Evolutionary conservation across 768 basidiomycete genomes (phyloP).

Genomic region (Polyporus arcularius): DNA sequence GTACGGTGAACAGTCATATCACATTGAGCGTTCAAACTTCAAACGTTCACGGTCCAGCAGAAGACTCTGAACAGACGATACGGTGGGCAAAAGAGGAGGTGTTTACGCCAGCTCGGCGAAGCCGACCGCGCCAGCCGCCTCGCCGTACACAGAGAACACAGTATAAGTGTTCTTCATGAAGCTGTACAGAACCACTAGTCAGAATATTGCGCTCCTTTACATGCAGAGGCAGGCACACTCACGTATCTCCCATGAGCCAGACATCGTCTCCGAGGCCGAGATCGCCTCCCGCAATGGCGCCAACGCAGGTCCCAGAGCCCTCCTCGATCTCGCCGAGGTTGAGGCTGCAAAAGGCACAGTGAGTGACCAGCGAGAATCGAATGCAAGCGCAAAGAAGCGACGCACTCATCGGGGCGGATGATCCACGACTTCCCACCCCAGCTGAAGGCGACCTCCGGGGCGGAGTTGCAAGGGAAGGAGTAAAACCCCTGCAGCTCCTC

Average conservation of each 20-base stretch:
- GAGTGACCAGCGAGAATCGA: background rate
- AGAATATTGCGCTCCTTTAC: background rate
- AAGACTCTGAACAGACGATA: no score
- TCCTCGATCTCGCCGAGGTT: constrained; percentile 13
- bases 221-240: background rate
- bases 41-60: no score
- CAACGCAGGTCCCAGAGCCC: background rate
- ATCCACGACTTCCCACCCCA: constrained; percentile 22
- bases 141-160: constrained; percentile 17
- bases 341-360: constrained; percentile 3
- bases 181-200: constrained; percentile 6
- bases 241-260: constrained; percentile 18
- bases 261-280: constrained; percentile 3
- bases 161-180: constrained; percentile 8
- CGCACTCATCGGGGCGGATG: constrained; percentile 6
- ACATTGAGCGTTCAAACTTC: no score
- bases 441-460: constrained; percentile 18
- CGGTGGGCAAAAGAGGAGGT: no score
- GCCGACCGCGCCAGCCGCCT: constrained; percentile 16
- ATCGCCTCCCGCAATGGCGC: constrained; percentile 1
- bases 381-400: background rate
- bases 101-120: background rate
- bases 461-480: constrained; percentile 17
- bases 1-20: no score
- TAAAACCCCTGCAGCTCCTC: constrained; percentile 13